These are phyloP conservation scores for Ceratobasidium sp. DNA, from an alignment of 1,284 basidiomycete genomes.

Conservation along the genomic window DNA sequence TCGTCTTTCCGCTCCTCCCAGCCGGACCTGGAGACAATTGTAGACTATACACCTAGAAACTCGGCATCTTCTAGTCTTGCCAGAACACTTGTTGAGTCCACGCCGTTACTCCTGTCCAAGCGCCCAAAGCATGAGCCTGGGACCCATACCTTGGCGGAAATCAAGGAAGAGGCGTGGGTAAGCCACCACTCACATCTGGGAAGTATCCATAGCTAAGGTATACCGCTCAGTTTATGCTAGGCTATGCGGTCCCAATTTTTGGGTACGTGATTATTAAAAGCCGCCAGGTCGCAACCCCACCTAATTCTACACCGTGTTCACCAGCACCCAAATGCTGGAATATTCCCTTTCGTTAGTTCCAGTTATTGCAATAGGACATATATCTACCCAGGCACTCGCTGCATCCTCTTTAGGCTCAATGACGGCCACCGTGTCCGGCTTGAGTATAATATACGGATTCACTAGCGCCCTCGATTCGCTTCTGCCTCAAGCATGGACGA, in stretches of 20 bases:
- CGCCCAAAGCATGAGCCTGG: background rate
- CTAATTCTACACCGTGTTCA: background rate
- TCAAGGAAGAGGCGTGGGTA: slow-evolving; percentile 33
- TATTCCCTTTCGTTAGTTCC: slow-evolving; percentile 80
- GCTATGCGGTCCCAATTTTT: slow-evolving; percentile 77
- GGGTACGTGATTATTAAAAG: slow-evolving; percentile 61
- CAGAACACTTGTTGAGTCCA: slow-evolving; percentile 16
- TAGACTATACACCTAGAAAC: background rate
- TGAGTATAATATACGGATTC: slow-evolving; percentile 87
- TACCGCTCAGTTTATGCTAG: slow-evolving; percentile 58
- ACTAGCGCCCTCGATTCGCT: slow-evolving; percentile 89
- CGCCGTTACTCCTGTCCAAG: slow-evolving; percentile 27
- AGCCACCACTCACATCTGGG: background rate
- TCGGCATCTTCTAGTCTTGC: slow-evolving; percentile 27
- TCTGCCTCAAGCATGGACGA: slow-evolving; percentile 92
- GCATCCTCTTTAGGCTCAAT: slow-evolving; percentile 88
- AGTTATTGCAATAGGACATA: slow-evolving; percentile 86
- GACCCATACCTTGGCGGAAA: slow-evolving; percentile 14
- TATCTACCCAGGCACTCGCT: slow-evolving; percentile 85
- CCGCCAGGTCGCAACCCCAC: background rate
- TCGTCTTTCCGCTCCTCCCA: slow-evolving; percentile 13
- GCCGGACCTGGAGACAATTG: background rate
- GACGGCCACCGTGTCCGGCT: slow-evolving; percentile 77
- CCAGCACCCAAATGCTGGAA: slow-evolving; percentile 78
- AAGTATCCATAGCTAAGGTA: background rate